These are phyloP conservation scores for Diacronema lutheri DNA, from an alignment of 78 protist genomes.

Conservation along the genomic window DNA sequence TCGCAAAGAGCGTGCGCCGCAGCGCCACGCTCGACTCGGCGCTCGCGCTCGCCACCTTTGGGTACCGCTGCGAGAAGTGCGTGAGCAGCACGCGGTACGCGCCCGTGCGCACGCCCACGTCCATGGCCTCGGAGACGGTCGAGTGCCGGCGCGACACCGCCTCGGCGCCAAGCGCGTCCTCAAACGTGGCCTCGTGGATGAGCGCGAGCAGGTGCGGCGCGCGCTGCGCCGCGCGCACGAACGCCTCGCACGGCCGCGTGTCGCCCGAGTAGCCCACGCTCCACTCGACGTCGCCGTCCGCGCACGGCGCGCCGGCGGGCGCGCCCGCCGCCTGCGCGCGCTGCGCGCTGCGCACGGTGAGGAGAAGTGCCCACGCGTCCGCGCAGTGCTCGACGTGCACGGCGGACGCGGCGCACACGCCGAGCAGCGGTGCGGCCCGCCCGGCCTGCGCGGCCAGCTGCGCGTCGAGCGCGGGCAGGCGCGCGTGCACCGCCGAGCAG, in stretches of 20 bases:
- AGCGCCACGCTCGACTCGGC: not conserved
- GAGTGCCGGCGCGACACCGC: constrained; percentile 34
- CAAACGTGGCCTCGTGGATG: constrained; percentile 95
- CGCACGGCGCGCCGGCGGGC: too few species aligned
- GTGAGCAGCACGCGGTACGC: constrained; percentile 68
- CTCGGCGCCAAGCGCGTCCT: constrained; percentile 29
- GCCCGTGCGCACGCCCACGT: constrained; percentile 57
- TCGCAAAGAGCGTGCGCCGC: not conserved
- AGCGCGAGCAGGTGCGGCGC: constrained; percentile 3
- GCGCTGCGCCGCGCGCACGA: constrained; percentile 33
- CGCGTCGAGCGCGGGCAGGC: not conserved
- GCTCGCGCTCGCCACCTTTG: not conserved
- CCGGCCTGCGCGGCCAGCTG: too few species aligned
- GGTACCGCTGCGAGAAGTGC: constrained; percentile 87
- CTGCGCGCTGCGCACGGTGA: too few species aligned
- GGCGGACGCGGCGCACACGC: not conserved
- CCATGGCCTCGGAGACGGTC: constrained; percentile 76
- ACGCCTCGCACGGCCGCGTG: constrained; percentile 73
- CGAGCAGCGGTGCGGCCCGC: too few species aligned
- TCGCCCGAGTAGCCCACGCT: constrained; percentile 84
- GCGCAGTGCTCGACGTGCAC: constrained; percentile 65
- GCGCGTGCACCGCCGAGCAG: not conserved
- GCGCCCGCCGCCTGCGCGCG: too few species aligned
- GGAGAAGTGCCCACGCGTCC: constrained; percentile 59
- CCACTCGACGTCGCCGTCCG: constrained; percentile 52